Percentiles rank a stretch among this genome's conserved stretches.
Conservation (phyloP, 2,329 filamentous ascomycete genomes). For the Pestalotiopsis sp. region DNA sequence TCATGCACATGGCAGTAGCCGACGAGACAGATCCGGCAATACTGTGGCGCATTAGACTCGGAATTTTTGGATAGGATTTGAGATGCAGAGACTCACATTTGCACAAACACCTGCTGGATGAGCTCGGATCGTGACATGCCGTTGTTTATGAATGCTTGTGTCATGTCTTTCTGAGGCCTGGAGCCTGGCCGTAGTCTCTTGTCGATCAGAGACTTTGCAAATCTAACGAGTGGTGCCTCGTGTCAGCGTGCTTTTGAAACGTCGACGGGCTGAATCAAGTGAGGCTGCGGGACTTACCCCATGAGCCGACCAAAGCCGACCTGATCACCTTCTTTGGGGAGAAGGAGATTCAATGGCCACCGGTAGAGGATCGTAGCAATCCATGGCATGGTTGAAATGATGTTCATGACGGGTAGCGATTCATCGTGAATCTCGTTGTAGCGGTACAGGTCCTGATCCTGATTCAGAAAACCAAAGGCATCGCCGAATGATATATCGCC, state of each 20-base stretch:
- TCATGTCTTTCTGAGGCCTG: slow-evolving; percentile 35
- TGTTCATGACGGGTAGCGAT: slow-evolving; percentile 37
- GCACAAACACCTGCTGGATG: slow-evolving; percentile 38
- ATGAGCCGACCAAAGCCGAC: slow-evolving; percentile 40
- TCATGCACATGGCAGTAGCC: slow-evolving; percentile 26
- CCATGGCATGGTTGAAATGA: slow-evolving; percentile 36
- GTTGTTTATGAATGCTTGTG: slow-evolving; percentile 38
- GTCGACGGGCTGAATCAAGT: neutral
- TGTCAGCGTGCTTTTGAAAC: neutral
- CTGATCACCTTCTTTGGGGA: slow-evolving; percentile 37
- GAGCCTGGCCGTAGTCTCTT: slow-evolving; percentile 24
- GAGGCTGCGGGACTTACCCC: slow-evolving; percentile 29
- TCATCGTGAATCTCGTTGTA: slow-evolving; percentile 45
- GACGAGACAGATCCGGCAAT: slow-evolving; percentile 25
- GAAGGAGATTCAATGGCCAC: slow-evolving; percentile 35
- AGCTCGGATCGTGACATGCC: slow-evolving; percentile 35
- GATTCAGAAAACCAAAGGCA: slow-evolving; percentile 50
- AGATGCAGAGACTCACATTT: slow-evolving; percentile 30
- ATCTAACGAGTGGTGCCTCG: slow-evolving; percentile 14
- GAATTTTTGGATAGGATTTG: neutral
- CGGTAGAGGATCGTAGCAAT: slow-evolving; percentile 33
- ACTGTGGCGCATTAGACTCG: slow-evolving; percentile 12
- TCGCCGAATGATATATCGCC: slow-evolving; percentile 52
- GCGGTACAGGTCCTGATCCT: slow-evolving; percentile 47
- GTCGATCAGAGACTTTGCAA: slow-evolving; percentile 27